Evolutionary conservation across 176 grass and related monocot genomes (phyloP).

Genomic region (Juncus effusus): DNA sequence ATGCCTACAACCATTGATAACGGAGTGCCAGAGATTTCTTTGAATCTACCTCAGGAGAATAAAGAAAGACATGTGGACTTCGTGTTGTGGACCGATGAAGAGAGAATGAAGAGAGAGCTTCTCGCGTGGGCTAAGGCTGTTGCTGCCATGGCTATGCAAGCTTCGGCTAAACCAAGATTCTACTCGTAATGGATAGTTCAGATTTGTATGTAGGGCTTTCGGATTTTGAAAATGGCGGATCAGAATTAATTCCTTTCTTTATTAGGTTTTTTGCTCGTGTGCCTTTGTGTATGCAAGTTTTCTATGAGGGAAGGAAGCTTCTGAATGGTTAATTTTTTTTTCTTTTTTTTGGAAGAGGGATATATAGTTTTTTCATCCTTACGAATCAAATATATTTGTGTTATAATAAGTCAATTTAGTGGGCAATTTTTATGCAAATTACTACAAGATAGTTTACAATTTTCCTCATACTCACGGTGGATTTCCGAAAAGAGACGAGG

Average conservation of each 20-base stretch:
- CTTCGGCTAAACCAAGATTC: constrained; percentile 13
- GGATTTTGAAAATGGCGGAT: too few relatives aligned
- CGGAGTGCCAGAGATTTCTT: background rate
- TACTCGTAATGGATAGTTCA: background rate
- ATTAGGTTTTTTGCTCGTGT: constrained; percentile 19
- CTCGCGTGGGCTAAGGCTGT: constrained; percentile 73
- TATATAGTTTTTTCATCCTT: background rate
- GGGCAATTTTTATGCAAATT: too few relatives aligned
- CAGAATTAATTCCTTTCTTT: background rate
- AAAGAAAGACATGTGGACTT: constrained; percentile 32
- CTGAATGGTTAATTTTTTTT: constrained; percentile 14
- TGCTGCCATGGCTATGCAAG: constrained; percentile 53
- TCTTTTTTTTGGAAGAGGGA: background rate
- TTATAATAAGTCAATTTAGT: too few relatives aligned
- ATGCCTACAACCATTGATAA: constrained; percentile 3
- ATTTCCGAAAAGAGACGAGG: too few relatives aligned
- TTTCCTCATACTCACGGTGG: too few relatives aligned
- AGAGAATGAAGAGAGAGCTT: constrained; percentile 61
- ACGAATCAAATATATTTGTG: too few relatives aligned
- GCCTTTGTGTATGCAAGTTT: constrained; percentile 17
- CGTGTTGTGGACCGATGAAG: constrained; percentile 37
- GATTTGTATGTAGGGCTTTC: too few relatives aligned
- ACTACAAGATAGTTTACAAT: too few relatives aligned
- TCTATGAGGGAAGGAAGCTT: constrained; percentile 15
- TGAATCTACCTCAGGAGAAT: constrained; percentile 22